Percentiles rank a stretch among this genome's conserved stretches.
Conservation (phyloP, 768 basidiomycete species). For the Rhizopogon roseolus region DNA sequence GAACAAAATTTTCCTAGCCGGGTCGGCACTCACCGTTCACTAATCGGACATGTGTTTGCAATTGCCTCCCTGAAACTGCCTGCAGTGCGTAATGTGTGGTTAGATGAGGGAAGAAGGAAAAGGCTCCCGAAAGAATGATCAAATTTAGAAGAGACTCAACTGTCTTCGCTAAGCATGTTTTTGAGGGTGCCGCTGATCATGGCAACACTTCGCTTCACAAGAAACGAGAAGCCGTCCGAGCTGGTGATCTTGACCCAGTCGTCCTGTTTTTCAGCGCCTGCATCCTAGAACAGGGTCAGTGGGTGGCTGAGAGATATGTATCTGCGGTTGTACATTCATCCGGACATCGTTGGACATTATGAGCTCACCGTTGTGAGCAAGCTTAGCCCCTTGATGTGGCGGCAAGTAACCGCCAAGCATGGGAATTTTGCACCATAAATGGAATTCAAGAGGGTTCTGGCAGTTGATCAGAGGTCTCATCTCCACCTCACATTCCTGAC, state of each 20-base stretch:
- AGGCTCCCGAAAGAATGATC: constrained; percentile 6
- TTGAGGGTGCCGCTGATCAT: constrained; percentile 76
- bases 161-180: constrained; percentile 71
- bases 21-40: constrained; percentile 53
- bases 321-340: constrained; percentile 12
- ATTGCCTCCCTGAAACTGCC: constrained; percentile 74
- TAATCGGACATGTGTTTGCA: constrained; percentile 62
- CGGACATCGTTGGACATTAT: constrained; percentile 17
- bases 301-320: not conserved
- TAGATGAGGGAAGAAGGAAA: constrained; percentile 5
- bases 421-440: constrained; percentile 11
- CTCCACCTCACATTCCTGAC: constrained; percentile 10
- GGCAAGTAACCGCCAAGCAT: constrained; percentile 2
- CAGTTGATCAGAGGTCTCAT: not conserved
- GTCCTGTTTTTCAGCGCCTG: constrained; percentile 18
- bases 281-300: not conserved
- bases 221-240: constrained; percentile 76
- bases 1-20: not conserved
- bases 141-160: constrained; percentile 32
- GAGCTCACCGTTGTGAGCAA: not conserved
- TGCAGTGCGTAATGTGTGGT: constrained; percentile 19
- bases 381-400: not conserved
- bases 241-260: constrained; percentile 78
- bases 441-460: constrained; percentile 4
- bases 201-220: constrained; percentile 73